Evolutionary conservation across 169 alveolate species (phyloP).

Genomic region (Plasmodium knowlesi): DNA sequence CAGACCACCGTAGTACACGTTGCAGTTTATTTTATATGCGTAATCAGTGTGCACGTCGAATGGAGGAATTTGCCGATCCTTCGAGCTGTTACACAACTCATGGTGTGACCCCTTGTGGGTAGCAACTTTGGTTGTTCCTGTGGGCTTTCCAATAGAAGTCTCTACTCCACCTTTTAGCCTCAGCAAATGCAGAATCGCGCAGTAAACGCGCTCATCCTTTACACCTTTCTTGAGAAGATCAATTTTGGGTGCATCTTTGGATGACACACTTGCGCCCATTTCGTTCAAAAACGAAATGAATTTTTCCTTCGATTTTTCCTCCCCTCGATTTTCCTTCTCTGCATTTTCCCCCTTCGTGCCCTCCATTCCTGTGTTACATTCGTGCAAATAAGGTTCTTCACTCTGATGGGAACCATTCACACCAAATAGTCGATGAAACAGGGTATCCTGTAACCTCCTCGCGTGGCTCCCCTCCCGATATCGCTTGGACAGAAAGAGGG

Average conservation of each 20-base stretch:
- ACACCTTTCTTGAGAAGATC: neutral
- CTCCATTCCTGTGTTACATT: neutral
- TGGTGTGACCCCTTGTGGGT: neutral
- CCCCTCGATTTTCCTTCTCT: neutral
- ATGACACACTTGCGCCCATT: neutral
- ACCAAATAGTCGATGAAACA: neutral
- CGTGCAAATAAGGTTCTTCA: neutral
- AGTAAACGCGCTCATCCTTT: slow-evolving; percentile 7
- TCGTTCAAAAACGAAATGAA: neutral
- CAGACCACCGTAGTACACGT: slow-evolving; percentile 52
- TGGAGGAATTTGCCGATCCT: too few relatives aligned
- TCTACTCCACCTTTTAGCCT: neutral
- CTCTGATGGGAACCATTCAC: neutral
- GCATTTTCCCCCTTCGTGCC: neutral
- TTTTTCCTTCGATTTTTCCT: neutral
- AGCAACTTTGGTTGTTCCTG: neutral
- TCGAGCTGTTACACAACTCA: neutral
- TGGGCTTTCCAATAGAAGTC: neutral
- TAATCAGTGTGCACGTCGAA: slow-evolving; percentile 66
- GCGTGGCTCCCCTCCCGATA: slow-evolving; percentile 1
- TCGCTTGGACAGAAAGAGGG: slow-evolving; percentile 22
- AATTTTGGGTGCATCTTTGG: slow-evolving; percentile 7
- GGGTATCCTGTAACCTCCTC: neutral
- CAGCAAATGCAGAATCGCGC: neutral
- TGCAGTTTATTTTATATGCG: slow-evolving; percentile 57